Evolutionary conservation across 495 filamentous ascomycete species (phyloP).

Genomic region (Aspergillus taichungensis): DNA sequence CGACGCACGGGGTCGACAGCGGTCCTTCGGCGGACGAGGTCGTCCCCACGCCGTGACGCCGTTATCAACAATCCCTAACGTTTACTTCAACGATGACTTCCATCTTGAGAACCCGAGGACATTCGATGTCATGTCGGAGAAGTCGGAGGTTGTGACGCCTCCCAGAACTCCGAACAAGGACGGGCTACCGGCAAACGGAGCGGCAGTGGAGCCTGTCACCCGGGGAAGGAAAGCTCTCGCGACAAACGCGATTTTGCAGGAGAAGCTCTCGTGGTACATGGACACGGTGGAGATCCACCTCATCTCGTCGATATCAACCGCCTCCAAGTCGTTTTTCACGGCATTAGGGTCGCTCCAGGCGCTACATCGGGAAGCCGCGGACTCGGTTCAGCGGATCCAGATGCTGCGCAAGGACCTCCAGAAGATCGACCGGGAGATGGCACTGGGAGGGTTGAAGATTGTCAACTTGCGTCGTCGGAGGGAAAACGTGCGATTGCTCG

Average conservation of each 20-base stretch:
- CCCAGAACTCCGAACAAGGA: slow-evolving; percentile 46
- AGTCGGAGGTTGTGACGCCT: slow-evolving; percentile 80
- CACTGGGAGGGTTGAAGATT: slow-evolving; percentile 75
- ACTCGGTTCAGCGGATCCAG: slow-evolving; percentile 83
- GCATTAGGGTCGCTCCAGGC: slow-evolving; percentile 86
- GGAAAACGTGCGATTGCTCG: slow-evolving; percentile 78
- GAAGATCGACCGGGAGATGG: slow-evolving; percentile 79
- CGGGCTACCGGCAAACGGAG: slow-evolving; percentile 52
- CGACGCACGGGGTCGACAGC: slow-evolving; percentile 25
- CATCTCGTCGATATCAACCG: slow-evolving; percentile 90
- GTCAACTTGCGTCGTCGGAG: slow-evolving; percentile 70
- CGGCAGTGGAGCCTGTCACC: slow-evolving; percentile 42
- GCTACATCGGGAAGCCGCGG: slow-evolving; percentile 83
- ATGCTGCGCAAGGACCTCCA: slow-evolving; percentile 67
- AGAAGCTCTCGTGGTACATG: slow-evolving; percentile 99
- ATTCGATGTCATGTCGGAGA: slow-evolving; percentile 94
- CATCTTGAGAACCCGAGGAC: slow-evolving; percentile 92
- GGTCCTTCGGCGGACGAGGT: slow-evolving; percentile 25
- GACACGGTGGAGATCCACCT: slow-evolving; percentile 97
- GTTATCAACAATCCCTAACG: slow-evolving; percentile 78
- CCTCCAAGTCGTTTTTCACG: slow-evolving; percentile 93
- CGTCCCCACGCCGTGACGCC: slow-evolving; percentile 64
- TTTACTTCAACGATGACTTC: slow-evolving; percentile 95
- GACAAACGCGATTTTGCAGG: slow-evolving; percentile 96
- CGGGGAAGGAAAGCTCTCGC: slow-evolving; percentile 73